Conservation (phyloP, 805 yeast genomes). For the Saturnispora ahearnii region DNA sequence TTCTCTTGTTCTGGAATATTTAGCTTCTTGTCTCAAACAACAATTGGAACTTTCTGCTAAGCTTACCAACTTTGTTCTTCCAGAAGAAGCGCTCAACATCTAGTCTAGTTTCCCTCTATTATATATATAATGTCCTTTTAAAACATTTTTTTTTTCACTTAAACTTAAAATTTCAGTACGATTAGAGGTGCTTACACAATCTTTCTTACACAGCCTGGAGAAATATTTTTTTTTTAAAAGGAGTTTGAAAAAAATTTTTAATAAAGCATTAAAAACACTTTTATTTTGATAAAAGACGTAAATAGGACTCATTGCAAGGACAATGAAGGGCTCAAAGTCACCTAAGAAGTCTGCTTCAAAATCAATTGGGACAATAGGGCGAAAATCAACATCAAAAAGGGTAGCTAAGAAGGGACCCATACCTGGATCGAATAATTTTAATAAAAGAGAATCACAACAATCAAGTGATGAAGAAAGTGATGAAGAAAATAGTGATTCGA, state of each 20-base stretch:
- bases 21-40: slow-evolving; percentile 75
- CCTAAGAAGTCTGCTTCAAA: slow-evolving; percentile 1
- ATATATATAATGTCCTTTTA: slow-evolving; percentile 5
- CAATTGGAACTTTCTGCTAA: slow-evolving; percentile 75
- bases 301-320: background rate
- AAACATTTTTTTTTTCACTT: slow-evolving; percentile 1
- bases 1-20: slow-evolving; percentile 69
- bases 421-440: slow-evolving; percentile 5
- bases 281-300: background rate
- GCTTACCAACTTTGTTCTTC: slow-evolving; percentile 45
- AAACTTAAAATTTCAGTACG: background rate
- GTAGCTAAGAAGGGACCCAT: slow-evolving; percentile 20
- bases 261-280: background rate
- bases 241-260: background rate
- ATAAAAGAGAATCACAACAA: slow-evolving; percentile 12
- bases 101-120: background rate
- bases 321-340: slow-evolving; percentile 1
- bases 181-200: background rate
- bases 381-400: slow-evolving; percentile 1
- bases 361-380: background rate
- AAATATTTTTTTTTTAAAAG: background rate
- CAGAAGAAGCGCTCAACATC: slow-evolving; percentile 27
- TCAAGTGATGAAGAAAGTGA: slow-evolving; percentile 22
- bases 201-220: background rate
- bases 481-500: slow-evolving; percentile 23